Evolutionary conservation across 73 alveolate species (phyloP), one percentile per base, ranked within the genome.

Genomic region (Breviolum minutum): DNA sequence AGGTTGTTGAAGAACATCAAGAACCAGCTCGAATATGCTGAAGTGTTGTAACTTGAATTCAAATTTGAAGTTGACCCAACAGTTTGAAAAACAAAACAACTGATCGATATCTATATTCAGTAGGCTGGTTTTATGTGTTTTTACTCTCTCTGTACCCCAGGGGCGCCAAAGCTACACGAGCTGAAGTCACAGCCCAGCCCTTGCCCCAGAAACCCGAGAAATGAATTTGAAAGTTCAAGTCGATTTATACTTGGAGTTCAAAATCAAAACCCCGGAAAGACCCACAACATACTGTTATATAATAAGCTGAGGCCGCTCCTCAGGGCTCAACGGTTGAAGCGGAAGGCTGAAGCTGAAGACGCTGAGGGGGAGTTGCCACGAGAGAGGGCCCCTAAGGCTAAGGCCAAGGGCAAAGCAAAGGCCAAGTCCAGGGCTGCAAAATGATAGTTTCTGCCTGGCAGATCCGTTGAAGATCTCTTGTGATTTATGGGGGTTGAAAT

Each of bases 141-240:
- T 40, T 40, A 40, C 54, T 3, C 54, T 40, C 54, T 40, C 3
- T 40, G 54, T 40, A 16, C 16, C 63, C 30, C 19, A 77, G 86
- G 86, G 86, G 86, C 14, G 4, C n/a, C 86, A 77, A 77, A 77
- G 86, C 86, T 27, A 77, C 86, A 24, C 60, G 86, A 30, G 86
- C 86, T 22, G 86, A 77, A 77, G 86, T 77, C 86, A 17, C 19
- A 4, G 62, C 63, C 24, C 63, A 26, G 86, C 63, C 4, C 24
- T n/a, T n/a, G 12, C 26, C 63, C 63, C 86, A 77, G 86, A 26
- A 77, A 77, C 19, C 14, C 10, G 86, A 77, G 13, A 10, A 20
- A 26, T 8, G 7, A 26, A n/a, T 7, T 77, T 77, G 30, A 17
- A 22, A 27, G 14, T 77, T 77, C 22, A n/a, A 2, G 63, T 77